phyloP scores from a whole-genome alignment of 2,329 filamentous ascomycete species.

The Neonectria punicea region DNA sequence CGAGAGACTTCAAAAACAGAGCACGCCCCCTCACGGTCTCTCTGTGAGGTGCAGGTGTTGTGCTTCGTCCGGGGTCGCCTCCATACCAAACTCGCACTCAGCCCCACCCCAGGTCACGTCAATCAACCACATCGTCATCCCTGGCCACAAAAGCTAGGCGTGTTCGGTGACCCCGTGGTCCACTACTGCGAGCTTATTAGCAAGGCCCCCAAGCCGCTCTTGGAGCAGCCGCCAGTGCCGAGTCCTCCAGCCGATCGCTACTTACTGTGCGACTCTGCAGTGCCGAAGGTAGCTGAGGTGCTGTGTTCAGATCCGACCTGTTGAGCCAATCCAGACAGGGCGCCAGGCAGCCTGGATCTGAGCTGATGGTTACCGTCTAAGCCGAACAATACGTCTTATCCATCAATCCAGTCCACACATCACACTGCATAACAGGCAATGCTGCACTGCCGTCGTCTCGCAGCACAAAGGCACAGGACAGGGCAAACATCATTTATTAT shows the following conservation, averaged over 20 bases:
- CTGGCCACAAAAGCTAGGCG: conserved; percentile 32
- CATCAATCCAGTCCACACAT: not conserved
- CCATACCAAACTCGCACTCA: conserved; percentile 15
- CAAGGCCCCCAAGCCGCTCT: conserved; percentile 24
- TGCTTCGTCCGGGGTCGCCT: conserved; percentile 1
- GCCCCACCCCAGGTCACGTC: conserved; percentile 39
- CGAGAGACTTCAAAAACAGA: not conserved
- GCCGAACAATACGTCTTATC: not conserved
- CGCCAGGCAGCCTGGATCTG: not conserved
- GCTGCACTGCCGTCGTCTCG: not conserved
- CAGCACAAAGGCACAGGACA: not conserved
- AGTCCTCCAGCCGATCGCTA: not conserved
- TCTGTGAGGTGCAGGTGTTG: conserved; percentile 2
- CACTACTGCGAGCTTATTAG: conserved; percentile 34
- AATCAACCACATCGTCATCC: conserved; percentile 40
- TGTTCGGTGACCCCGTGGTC: conserved; percentile 33
- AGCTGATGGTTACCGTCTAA: not conserved
- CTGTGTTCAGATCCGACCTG: not conserved
- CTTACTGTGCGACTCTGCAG: not conserved
- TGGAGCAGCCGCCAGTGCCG: not conserved
- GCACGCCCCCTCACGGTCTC: not conserved
- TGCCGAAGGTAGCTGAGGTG: not conserved
- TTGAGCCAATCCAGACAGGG: not conserved
- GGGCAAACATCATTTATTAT: not conserved
- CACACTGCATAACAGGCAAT: not conserved